These are phyloP conservation scores for Emericellopsis cladophorae DNA, from an alignment of 2,329 filamentous ascomycete genomes.

Conservation along the genomic window DNA sequence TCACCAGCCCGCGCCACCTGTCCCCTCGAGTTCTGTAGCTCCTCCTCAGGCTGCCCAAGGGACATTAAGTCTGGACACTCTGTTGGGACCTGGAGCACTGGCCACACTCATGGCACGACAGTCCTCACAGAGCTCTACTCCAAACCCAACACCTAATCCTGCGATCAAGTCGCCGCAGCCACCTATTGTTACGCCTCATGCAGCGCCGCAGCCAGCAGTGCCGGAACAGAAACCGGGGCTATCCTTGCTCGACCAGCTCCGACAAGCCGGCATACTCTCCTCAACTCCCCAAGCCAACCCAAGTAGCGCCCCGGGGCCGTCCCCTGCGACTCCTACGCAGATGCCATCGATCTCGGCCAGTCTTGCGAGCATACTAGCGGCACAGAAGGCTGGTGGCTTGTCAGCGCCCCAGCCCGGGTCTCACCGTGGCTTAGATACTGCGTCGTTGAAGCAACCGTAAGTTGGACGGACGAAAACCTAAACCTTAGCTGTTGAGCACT, in stretches of 20 bases:
- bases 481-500: constrained; percentile 1
- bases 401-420: not conserved
- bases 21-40: constrained; percentile 9
- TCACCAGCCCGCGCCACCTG: not conserved
- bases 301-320: constrained; percentile 15
- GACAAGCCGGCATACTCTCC: constrained; percentile 54
- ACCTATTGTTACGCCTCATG: constrained; percentile 21
- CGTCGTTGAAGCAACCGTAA: constrained; percentile 60
- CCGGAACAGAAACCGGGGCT: constrained; percentile 28
- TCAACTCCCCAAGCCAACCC: constrained; percentile 21
- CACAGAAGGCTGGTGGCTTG: constrained; percentile 2
- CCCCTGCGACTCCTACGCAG: constrained; percentile 6
- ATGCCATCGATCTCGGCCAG: constrained; percentile 17
- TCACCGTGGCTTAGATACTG: constrained; percentile 14
- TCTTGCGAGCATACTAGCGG: constrained; percentile 21
- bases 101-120: constrained; percentile 44
- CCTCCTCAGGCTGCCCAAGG: constrained; percentile 8
- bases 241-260: constrained; percentile 53
- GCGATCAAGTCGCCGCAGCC: constrained; percentile 38
- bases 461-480: constrained; percentile 13
- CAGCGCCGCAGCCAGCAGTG: constrained; percentile 11
- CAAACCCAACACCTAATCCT: constrained; percentile 26
- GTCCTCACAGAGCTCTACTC: constrained; percentile 33
- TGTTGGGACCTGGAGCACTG: constrained; percentile 47
- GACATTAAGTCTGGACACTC: constrained; percentile 39